A percentile compares a stretch with the other conserved stretches of the same genome.
Conservation (phyloP, 768 basidiomycete species). For the Leccinum longicurvipes region DNA sequence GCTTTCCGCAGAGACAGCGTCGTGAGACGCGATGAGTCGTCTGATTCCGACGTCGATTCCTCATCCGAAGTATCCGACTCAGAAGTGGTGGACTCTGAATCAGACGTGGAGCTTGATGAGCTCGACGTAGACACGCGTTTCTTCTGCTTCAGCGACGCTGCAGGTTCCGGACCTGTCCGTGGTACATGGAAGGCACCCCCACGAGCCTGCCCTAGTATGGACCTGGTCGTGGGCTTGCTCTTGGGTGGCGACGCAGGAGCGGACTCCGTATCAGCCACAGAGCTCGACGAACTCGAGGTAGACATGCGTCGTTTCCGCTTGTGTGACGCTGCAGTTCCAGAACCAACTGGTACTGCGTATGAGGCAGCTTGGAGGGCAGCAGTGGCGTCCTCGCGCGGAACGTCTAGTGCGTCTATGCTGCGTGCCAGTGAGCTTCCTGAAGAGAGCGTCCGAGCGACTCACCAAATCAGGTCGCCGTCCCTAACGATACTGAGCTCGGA, state of each 20-base stretch:
- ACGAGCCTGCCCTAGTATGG: neutral
- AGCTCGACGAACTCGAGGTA: constrained; percentile 13
- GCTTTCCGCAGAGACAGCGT: neutral
- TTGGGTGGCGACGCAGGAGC: constrained; percentile 2
- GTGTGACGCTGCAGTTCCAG: neutral
- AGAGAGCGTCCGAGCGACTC: neutral
- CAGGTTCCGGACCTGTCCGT: neutral
- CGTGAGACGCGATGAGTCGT: neutral
- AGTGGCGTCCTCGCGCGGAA: neutral
- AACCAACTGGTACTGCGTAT: neutral
- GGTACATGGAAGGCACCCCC: neutral
- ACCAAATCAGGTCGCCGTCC: constrained; percentile 30
- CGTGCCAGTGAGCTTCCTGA: neutral
- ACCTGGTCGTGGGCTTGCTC: neutral
- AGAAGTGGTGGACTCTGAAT: constrained; percentile 17
- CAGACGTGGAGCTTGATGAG: constrained; percentile 22
- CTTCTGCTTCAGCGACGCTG: constrained; percentile 23
- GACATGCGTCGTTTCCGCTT: constrained; percentile 29
- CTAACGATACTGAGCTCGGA: constrained; percentile 25
- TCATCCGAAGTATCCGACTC: constrained; percentile 23
- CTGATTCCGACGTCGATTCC: constrained; percentile 17
- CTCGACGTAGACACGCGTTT: constrained; percentile 11
- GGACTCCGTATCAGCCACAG: constrained; percentile 23
- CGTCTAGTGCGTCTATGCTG: constrained; percentile 18
- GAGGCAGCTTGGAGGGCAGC: neutral